Base-by-base conservation (phyloP, 2,329 filamentous ascomycete genomes). In the Colletotrichum sp. region DNA sequence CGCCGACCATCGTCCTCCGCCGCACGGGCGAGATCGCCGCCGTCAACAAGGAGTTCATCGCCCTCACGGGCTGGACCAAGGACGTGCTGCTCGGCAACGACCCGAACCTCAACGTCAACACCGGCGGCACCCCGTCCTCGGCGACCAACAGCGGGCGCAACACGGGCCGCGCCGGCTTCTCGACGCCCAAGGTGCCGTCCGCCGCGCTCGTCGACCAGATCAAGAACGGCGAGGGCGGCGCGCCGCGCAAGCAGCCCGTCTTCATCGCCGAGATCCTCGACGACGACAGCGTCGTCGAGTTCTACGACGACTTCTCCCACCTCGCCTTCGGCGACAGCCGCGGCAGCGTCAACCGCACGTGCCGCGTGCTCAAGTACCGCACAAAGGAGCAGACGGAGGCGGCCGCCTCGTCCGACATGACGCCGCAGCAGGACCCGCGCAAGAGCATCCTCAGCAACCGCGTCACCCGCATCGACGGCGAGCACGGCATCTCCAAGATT, bases 11-110 rank as follows among this genome's bases (percentile, higher is more conserved):
- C 74, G 95, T 98, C 30, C 98, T 95, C 81, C 93, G 97, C 64
- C 92, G 97, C 64, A 98, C 96, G 0, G 97, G 97, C 67, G 97
- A 98, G 83, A 93, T 99, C n/a, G 96, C 96, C 1, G 95, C 95
- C 5, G 95, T 98, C 27, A 98, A 97, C 82, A 98, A 98, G 84
- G 97, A 98, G 83, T 99, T 99, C 80, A 95, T 94, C n/a, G 94
- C 98, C 34, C 87, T 99, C 70, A 98, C 97, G 0, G 97, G 96
- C 7, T 99, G 97, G 97, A 94, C 93, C 68, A 96, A 96, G 81
- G 94, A 97, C 64, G 93, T 98, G 0, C 88, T 99, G 1, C 89
- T 98, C 1, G 97, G 97, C 65, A 95, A 96, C 80, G 94, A 96
- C 81, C 90, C 94, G 3, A 98, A 98, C 81, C 87, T 95, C 27